Percentiles rank a stretch among this genome's conserved stretches.
These are phyloP conservation scores for Babesia sp. DNA, from an alignment of 169 alveolate genomes.

Conservation along the genomic window DNA sequence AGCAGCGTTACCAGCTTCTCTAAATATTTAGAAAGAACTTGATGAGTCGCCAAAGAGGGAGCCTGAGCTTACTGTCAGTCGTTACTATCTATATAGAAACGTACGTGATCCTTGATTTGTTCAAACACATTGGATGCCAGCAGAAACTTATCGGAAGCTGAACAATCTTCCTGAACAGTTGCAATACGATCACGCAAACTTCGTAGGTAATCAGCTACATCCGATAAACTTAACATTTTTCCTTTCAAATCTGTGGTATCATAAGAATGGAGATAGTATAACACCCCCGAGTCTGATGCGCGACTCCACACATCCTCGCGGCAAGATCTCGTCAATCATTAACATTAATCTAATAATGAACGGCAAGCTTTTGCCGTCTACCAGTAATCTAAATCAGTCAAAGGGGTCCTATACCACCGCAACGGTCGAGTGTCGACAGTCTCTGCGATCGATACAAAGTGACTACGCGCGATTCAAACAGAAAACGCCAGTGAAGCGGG, in stretches of 20 bases:
- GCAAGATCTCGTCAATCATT: neutral
- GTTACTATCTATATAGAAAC: neutral
- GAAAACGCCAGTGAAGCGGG: slow-evolving; percentile 69
- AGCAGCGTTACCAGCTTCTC: slow-evolving; percentile 54
- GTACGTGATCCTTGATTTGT: slow-evolving; percentile 51
- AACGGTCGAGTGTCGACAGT: slow-evolving; percentile 41
- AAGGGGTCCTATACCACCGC: neutral
- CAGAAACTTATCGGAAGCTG: slow-evolving; percentile 49
- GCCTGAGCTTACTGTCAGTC: slow-evolving; percentile 3
- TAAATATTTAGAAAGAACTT: slow-evolving; percentile 25
- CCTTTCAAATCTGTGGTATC: neutral
- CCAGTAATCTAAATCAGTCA: neutral
- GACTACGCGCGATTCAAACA: slow-evolving; percentile 70
- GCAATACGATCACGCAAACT: slow-evolving; percentile 28
- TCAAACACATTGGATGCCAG: slow-evolving; percentile 46
- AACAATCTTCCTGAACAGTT: slow-evolving; percentile 31
- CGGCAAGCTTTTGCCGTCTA: neutral
- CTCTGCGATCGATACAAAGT: slow-evolving; percentile 66
- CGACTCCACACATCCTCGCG: slow-evolving; percentile 13
- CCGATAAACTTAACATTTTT: slow-evolving; percentile 18
- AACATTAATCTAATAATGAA: neutral
- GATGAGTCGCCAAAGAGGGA: slow-evolving; percentile 44
- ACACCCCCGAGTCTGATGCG: neutral
- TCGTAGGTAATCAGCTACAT: slow-evolving; percentile 39
- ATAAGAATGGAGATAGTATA: too few relatives aligned